Base-by-base conservation (phyloP, 2,329 filamentous ascomycete genomes). In the Penicillium sp. region DNA sequence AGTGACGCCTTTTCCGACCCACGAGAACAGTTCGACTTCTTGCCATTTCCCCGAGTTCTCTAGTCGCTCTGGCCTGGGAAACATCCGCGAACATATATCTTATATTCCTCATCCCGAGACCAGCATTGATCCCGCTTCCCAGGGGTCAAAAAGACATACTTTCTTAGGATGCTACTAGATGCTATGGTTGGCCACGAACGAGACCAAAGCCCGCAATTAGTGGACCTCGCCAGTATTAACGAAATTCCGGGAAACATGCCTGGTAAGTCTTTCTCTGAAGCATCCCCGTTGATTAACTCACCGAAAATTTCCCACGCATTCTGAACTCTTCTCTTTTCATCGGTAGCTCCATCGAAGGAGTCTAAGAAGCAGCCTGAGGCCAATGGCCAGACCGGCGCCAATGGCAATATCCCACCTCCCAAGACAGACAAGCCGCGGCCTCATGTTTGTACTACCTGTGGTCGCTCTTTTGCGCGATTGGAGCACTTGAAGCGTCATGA, bases 401-500 rank as follows among this genome's bases (percentile, higher is more conserved):
- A 79, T 62, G 63, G 64, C 48, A 70, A 67, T 43, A 67, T 73
- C 66, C 91, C 91, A 68, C 90, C 91, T 42, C 90, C 94, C 52
- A 99, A 98, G 81, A 96, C 92, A 64, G 95, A 99, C 79, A 99
- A 98, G 81, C 95, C 95, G 58, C 87, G 94, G 65, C 95, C 95
- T 65, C 95, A 99, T 78, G 88, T 96, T 61, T 99, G 95, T 81
- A 87, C 83, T 42, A 98, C 93, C 50, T 99, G 95, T 77, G 86
- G 88, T 71, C 88, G 95, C 66, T 96, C 91, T 35, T 99, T 99
- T 76, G 95, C 95, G 59, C 88, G 95, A 62, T 81, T 99, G 69
- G 95, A 99, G 79, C 95, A 99, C 76, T 81, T 99, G 67, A 99
- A 99, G 81, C 90, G 95, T 62, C 95, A 99, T 78, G 95, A 98